These are phyloP conservation scores for Fusarium xylarioides DNA, from an alignment of 2,329 filamentous ascomycete genomes.

Conservation along the genomic window DNA sequence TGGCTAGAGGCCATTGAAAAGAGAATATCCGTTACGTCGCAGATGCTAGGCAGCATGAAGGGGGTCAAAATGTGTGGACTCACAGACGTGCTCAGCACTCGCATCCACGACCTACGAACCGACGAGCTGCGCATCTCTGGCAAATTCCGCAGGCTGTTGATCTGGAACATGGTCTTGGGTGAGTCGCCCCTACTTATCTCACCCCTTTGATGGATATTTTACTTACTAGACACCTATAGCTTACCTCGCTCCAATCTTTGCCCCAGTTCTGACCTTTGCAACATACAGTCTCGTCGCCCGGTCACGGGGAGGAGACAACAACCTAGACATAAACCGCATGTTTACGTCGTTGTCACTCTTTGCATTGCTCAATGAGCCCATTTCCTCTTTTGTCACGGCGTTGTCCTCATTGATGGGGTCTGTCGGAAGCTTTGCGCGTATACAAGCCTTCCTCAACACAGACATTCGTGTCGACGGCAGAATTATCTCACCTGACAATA, in stretches of 20 bases:
- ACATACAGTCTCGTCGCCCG: constrained; percentile 26
- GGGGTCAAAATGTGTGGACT: constrained; percentile 47
- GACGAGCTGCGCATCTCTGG: constrained; percentile 19
- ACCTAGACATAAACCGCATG: constrained; percentile 27
- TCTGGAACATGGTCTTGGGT: constrained; percentile 35
- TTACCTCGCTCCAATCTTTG: constrained; percentile 30
- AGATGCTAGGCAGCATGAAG: constrained; percentile 44
- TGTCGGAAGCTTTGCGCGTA: constrained; percentile 25
- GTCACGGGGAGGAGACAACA: background rate
- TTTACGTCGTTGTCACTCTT: constrained; percentile 32
- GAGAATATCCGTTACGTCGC: constrained; percentile 41
- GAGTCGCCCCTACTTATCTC: background rate
- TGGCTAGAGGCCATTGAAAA: constrained; percentile 45
- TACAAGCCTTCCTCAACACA: constrained; percentile 24
- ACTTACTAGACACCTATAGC: background rate
- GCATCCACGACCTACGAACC: constrained; percentile 10
- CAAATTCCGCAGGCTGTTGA: constrained; percentile 26
- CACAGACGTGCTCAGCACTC: constrained; percentile 19
- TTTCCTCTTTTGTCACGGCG: constrained; percentile 18
- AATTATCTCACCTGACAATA: background rate
- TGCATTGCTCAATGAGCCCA: constrained; percentile 14
- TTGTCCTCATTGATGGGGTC: constrained; percentile 30
- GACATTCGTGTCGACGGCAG: constrained; percentile 8
- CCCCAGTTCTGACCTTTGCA: constrained; percentile 23
- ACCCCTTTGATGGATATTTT: background rate